Base-by-base conservation (phyloP, 2,329 filamentous ascomycete species). In the Fusarium graminum region DNA sequence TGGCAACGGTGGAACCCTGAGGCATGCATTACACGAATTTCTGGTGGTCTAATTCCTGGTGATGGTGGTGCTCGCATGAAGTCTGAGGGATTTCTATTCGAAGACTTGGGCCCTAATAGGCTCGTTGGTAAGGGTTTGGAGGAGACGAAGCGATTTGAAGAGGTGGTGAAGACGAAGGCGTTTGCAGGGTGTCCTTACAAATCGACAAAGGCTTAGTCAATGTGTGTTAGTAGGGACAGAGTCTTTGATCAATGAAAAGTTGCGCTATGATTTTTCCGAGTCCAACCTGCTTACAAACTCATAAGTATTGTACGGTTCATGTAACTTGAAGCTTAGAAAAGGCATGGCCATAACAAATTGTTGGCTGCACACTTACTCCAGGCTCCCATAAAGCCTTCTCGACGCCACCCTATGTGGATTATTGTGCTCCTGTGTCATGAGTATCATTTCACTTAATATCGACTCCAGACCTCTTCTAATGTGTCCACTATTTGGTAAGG, bases 1-100 rank as follows among this genome's bases (percentile, higher is more conserved):
- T 86, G 83, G 86, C 86, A 83, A 70, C 85, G 86, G 59, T 92
- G 85, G 87, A 86, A 86, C 3, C 88, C 83, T 0, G 74, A 75
- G 59, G 88, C 83, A 0, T 83, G 83, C 81, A 57, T 86, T 6
- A 74, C 79, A 19, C 74, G 82, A 72, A 46, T 78, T 9, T 65
- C 74, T 43, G 84, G 83, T 10, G 82, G 80, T 2, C 77, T 77
- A 29, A 62, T 86, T 2, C 84, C 85, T 3, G 82, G 82, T 4
- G 78, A 80, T 26, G 68, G 78, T 2, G 75, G 75, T 7, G 54
- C 54, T 11, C 69, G 71, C 34, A 80, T 81, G 71, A 76, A 81
- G 71, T 77, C 83, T 0, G 73, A 83, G 22, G 86, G 85, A 0
- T 89, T 87, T 68, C 67, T 80, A 4, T 82, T 87, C 42, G 79